Evolutionary conservation across 257 asterid genomes (phyloP).

Genomic region (Solanum pimpinellifolium): DNA sequence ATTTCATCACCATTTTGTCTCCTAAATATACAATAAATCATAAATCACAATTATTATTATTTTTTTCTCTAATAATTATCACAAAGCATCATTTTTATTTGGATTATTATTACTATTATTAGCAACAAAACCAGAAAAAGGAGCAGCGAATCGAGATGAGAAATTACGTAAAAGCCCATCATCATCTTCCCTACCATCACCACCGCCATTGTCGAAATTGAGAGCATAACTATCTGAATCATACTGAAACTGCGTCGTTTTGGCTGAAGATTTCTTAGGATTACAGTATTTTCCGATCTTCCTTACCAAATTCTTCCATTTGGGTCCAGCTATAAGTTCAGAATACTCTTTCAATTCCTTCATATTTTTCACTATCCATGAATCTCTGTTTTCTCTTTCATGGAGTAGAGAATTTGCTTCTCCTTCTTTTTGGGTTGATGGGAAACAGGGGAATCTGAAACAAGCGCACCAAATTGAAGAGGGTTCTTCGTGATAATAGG

Average conservation of each 20-base stretch:
- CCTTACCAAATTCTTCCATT: constrained; percentile 37
- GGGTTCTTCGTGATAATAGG: neutral
- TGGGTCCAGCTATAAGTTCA: constrained; percentile 41
- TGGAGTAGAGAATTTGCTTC: neutral
- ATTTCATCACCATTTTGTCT: neutral
- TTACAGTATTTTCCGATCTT: constrained; percentile 22
- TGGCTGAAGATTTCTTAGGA: neutral
- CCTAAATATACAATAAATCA: neutral
- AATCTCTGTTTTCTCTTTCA: neutral
- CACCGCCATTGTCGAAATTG: constrained; percentile 29
- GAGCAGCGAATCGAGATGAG: constrained; percentile 34
- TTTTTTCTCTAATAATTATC: neutral
- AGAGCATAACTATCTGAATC: constrained; percentile 49
- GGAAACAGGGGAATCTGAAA: neutral
- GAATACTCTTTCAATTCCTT: constrained; percentile 33
- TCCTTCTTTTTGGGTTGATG: neutral
- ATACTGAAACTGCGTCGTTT: constrained; percentile 29
- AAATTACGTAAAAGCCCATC: constrained; percentile 28
- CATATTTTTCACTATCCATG: constrained; percentile 14
- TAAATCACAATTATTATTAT: neutral
- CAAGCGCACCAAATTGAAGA: neutral
- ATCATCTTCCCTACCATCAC: constrained; percentile 7
- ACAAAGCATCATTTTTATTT: constrained; percentile 11
- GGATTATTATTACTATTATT: constrained; percentile 9
- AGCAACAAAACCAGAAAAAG: neutral